Evolutionary conservation across 1,284 basidiomycete species (phyloP).

Genomic region (Moesziomyces globuligerus): DNA sequence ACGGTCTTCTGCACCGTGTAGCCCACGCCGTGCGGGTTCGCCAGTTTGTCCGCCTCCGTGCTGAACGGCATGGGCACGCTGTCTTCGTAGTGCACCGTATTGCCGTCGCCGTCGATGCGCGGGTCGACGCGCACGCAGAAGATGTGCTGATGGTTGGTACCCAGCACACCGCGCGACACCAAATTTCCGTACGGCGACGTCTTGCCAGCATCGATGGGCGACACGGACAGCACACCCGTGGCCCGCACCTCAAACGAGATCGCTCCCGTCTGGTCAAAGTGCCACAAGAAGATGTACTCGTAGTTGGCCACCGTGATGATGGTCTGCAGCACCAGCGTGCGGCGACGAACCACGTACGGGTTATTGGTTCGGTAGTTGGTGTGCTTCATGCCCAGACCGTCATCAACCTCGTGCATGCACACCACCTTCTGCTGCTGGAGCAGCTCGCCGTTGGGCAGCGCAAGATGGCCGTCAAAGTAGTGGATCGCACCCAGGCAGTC

Average conservation of each 20-base stretch:
- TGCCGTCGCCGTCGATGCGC: slow-evolving; percentile 88
- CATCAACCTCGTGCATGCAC: slow-evolving; percentile 91
- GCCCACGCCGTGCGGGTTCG: slow-evolving; percentile 66
- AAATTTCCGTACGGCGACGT: slow-evolving; percentile 75
- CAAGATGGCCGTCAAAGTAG: slow-evolving; percentile 68
- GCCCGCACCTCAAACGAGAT: slow-evolving; percentile 83
- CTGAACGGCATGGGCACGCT: slow-evolving; percentile 68
- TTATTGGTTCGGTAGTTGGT: slow-evolving; percentile 82
- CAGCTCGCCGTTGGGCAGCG: slow-evolving; percentile 59
- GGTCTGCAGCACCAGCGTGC: slow-evolving; percentile 85
- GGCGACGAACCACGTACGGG: slow-evolving; percentile 80
- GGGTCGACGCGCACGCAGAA: slow-evolving; percentile 84
- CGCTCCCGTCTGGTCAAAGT: slow-evolving; percentile 79
- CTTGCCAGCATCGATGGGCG: slow-evolving; percentile 56
- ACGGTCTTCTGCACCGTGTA: slow-evolving; percentile 66
- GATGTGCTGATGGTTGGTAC: slow-evolving; percentile 89
- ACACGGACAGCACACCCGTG: slow-evolving; percentile 76
- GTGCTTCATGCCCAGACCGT: slow-evolving; percentile 72
- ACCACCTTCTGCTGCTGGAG: slow-evolving; percentile 74
- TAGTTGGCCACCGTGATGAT: slow-evolving; percentile 89
- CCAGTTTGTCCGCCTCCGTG: slow-evolving; percentile 65
- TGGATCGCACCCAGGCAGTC: slow-evolving; percentile 69
- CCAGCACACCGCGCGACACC: slow-evolving; percentile 85
- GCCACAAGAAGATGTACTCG: slow-evolving; percentile 82
- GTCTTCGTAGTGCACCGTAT: slow-evolving; percentile 73